Evolutionary conservation across 176 grass and related monocot species (phyloP).

Genomic region (Otatea glauca): DNA sequence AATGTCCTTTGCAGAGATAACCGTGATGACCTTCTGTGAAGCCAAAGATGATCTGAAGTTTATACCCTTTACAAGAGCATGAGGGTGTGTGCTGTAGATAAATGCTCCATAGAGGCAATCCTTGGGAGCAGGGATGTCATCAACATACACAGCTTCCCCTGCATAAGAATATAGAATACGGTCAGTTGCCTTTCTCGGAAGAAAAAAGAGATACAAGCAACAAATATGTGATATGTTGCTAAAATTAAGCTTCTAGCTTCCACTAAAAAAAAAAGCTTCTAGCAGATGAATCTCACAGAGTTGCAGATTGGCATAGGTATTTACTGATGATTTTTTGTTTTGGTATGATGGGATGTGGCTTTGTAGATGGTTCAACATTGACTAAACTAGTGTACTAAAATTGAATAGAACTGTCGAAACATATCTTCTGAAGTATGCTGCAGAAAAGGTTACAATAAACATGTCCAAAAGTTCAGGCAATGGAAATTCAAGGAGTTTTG

Average conservation of each 20-base stretch:
- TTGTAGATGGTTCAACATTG: slow-evolving; percentile 14
- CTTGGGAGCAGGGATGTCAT: slow-evolving; percentile 81
- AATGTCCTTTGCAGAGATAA: slow-evolving; percentile 76
- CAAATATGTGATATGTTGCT: background rate
- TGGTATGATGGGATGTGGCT: background rate
- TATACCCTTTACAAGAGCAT: slow-evolving; percentile 61
- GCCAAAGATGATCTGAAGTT: slow-evolving; percentile 62
- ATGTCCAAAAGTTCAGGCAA: slow-evolving; percentile 30
- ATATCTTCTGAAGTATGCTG: background rate
- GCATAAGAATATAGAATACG: background rate
- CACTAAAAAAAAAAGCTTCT: no score
- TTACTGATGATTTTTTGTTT: no score
- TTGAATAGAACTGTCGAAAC: background rate
- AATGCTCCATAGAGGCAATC: slow-evolving; percentile 91
- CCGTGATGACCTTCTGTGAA: slow-evolving; percentile 61
- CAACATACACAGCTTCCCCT: slow-evolving; percentile 90
- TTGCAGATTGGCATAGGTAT: no score
- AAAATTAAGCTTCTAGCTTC: background rate
- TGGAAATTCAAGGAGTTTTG: background rate
- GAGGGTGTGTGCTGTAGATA: slow-evolving; percentile 78
- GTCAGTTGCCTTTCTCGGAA: slow-evolving; percentile 13
- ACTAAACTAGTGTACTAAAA: background rate
- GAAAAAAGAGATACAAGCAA: background rate
- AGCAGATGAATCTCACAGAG: no score
- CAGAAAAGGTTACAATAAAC: background rate